Evolutionary conservation across 441 rosid genomes (phyloP), one percentile per base, ranked within the genome.

Genomic region (Heliophila coronopifolia): DNA sequence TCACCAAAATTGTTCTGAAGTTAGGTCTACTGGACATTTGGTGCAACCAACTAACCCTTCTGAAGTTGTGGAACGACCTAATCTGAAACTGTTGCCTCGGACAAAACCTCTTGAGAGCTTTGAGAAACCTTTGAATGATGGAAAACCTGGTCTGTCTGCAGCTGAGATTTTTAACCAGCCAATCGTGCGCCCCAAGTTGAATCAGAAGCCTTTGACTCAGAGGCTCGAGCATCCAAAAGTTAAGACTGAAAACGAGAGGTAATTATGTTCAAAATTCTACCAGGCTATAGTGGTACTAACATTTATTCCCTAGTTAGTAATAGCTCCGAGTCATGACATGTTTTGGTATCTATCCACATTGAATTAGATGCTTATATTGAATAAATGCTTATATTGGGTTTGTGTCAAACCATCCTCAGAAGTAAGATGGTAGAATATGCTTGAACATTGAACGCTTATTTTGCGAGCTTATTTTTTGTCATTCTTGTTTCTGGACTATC

Each of bases 61-160:
- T 38, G 86, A 73, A 73, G 59, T 49, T 31, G 55, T 31, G 40
- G 87, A 76, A 58, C 69, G 90, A 28, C 88, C 88, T 39, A 86
- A 77, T 73, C 69, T 86, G 59, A 83, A 72, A 69, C 73, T 86
- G 19, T 69, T 77, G 50, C 83, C 86, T 13, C 75, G 84, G 55
- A 63, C 76, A 35, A 84, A 69, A 74, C 88, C 82, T 46, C 33
- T 72, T 65, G 84, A 76, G 45, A 73, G 20, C 63, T 9, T 63
- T 43, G 90, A 81, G 41, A 56, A 62, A n/a, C 52, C 70, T 56
- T 18, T 37, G 52, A 56, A 51, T 36, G 79, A 75, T 49, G 66
- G 67, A 18, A 75, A 70, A 62, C 63, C 69, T 61, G 68, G 54
- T 58, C 62, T 58, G 23, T 38, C 75, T 54, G 68, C 63, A 39